Evolutionary conservation across 169 alveolate species (phyloP), one percentile per base, ranked within the genome.

Genomic region (Babesia sp.): DNA sequence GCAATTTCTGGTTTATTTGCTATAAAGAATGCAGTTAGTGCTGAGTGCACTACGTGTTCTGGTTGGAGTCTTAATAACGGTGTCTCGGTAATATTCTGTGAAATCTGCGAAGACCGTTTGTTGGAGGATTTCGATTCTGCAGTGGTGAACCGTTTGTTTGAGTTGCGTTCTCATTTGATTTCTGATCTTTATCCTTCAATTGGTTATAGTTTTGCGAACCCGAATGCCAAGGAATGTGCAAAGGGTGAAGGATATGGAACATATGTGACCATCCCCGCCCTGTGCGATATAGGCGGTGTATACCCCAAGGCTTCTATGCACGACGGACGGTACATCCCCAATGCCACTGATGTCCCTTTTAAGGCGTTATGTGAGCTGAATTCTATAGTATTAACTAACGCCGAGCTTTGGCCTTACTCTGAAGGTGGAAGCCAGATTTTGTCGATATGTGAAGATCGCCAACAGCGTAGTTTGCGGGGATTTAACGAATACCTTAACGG

Each of bases 41-140:
- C 48, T 7, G 44, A 56, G 26, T 78, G 86, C 34, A 37, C 39
- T 0, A 16, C 54, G 31, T 78, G 86, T 26, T 78, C 86, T 16
- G 86, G 86, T 29, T 78, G 86, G 86, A 78, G 72, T 41, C 26
- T 78, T n/a, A 42, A 61, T 50, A 71, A 78, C 31, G 86, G 86
- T 22, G 41, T 37, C 2, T 46, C 82, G 24, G 16, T 50, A 0
- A 39, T 60, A 5, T 78, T 78, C 54, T 78, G 86, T n/a, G 86
- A 78, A 41, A 26, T 41, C n/a, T 78, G 86, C 53, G 86, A 78
- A 56, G 80, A 78, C 22, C 8, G 53, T 4, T 29, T 78, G 28
- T 6, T 57, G 57, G 34, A 69, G 11, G 56, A 53, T 14, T 66
- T 37, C 24, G 76, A 78, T 46, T 67, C 82, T 14, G 5, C 55